Base-by-base conservation (phyloP, 2,329 filamentous ascomycete genomes). In the Neonectria faginata region DNA sequence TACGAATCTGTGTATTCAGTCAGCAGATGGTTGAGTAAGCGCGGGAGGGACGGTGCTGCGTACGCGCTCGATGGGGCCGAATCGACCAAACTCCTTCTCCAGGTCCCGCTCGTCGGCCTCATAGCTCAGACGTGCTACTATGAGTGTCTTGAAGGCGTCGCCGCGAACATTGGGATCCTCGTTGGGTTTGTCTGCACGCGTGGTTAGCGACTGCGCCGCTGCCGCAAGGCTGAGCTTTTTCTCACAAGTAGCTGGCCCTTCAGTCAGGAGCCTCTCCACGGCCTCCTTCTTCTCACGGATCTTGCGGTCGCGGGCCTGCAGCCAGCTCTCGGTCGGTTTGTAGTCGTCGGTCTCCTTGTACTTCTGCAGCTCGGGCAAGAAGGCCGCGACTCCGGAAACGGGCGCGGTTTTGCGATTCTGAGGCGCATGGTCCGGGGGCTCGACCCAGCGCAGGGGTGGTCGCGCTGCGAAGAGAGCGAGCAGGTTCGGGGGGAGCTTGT, bases 391-490 rank as follows among this genome's bases (percentile, higher is more conserved):
- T 57, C 93, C 93, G 22, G 84, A 83, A 68, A 97, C 88, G 58
- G 86, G 82, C 66, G 90, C 88, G 18, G 93, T 97, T 77, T 86
- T 89, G 74, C 93, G 91, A 70, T 94, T 88, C 80, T 96, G 93
- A 11, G 94, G 91, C 67, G 94, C 88, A 78, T 92, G 86, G 80
- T 98, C 95, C 73, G 87, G 85, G 7, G 94, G 92, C 65, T 92
- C 91, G 65, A 97, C 89, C 86, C 93, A 98, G 80, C 94, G 92
- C 77, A 98, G 84, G 64, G 95, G 92, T 73, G 96, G 96, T 65
- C 96, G 92, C 77, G 96, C 93, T 81, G 95, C 92, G 83, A 99
- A 99, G 72, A 98, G 92, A 81, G 92, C 92, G 74, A 98, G 87
- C 64, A 98, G 88, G 78, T 97, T 95, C 60, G 92, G 93, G 63